Base-by-base conservation (phyloP, 331 rosid genomes). In the Malus hybrid region DNA sequence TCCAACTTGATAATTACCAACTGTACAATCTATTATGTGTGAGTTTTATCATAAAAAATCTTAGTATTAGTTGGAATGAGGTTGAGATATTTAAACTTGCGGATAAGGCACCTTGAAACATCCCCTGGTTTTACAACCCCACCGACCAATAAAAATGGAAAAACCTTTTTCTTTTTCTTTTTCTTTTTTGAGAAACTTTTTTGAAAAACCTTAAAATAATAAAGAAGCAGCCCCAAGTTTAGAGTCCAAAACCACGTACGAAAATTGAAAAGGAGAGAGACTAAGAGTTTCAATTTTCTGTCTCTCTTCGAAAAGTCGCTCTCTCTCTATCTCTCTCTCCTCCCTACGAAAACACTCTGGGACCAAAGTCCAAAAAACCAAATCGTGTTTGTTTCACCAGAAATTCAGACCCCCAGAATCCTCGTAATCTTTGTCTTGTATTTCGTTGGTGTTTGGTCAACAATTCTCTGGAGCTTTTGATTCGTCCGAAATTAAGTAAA, bases 11-110 rank as follows among this genome's bases (percentile, higher is more conserved):
- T 10, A 42, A 42, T 10, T 42, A 42, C 0, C 13, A 42, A 4
- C 13, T 39, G 46, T 1, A 39, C 0, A 39, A 39, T 42, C 5
- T 4, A 3, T 10, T 0, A 39, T 0, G 1, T 3, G 13, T 10
- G 12, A 0, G 13, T 39, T 39, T 39, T 3, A 39, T 39, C 5
- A 39, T 4, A 39, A 39, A 39, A 39, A 4, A 10, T 1, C 0
- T 39, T 0, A 1, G 46, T 39, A 39, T 10, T 10, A 42, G 0
- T 42, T 42, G 1, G 46, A 42, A 0, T 10, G 5, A 0, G 5
- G 46, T 42, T 42, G 13, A 42, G 1, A 42, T 42, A 42, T 42
- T 42, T 42, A 42, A 42, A 39, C 48, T 3, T 0, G 4, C 3
- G 14, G 14, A 42, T 42, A 42, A 3, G 4, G 3, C 48, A 42